Evolutionary conservation across 495 filamentous ascomycete species (phyloP).

Genomic region (Xylaria castorea): DNA sequence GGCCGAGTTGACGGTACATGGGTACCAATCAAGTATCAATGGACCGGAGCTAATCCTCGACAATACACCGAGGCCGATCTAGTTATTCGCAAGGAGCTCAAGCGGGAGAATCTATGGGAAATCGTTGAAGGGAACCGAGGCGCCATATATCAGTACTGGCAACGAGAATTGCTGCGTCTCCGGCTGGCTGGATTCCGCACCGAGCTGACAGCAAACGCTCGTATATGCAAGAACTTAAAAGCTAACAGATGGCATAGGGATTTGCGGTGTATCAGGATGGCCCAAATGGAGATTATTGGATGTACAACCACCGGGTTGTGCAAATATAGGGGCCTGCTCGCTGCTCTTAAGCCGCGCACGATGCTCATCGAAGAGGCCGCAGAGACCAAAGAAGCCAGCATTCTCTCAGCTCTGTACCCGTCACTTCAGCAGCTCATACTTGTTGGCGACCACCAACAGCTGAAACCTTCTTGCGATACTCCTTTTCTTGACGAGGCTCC

Average conservation of each 20-base stretch:
- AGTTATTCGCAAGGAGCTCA: constrained; percentile 32
- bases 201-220: constrained; percentile 37
- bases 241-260: constrained; percentile 42
- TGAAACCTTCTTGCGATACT: constrained; percentile 56
- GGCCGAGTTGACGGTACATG: constrained; percentile 43
- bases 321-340: constrained; percentile 80
- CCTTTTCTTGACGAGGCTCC: constrained; percentile 79
- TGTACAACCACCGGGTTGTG: constrained; percentile 75
- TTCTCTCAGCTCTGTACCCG: constrained; percentile 60
- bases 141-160: constrained; percentile 50
- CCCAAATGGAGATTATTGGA: constrained; percentile 52
- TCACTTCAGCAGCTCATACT: constrained; percentile 61
- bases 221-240: constrained; percentile 45
- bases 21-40: constrained; percentile 43
- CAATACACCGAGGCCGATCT: constrained; percentile 28
- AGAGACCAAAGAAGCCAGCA: constrained; percentile 62
- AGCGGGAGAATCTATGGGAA: constrained; percentile 42
- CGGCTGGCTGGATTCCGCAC: constrained; percentile 34
- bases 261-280: constrained; percentile 35
- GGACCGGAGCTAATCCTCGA: constrained; percentile 43
- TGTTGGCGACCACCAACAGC: constrained; percentile 64
- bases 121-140: constrained; percentile 44
- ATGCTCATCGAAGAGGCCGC: constrained; percentile 66
- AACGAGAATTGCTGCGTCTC: constrained; percentile 40
- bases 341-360: constrained; percentile 68